phyloP scores from a whole-genome alignment of 345 rosid genomes.

The Microcos paniculata region DNA sequence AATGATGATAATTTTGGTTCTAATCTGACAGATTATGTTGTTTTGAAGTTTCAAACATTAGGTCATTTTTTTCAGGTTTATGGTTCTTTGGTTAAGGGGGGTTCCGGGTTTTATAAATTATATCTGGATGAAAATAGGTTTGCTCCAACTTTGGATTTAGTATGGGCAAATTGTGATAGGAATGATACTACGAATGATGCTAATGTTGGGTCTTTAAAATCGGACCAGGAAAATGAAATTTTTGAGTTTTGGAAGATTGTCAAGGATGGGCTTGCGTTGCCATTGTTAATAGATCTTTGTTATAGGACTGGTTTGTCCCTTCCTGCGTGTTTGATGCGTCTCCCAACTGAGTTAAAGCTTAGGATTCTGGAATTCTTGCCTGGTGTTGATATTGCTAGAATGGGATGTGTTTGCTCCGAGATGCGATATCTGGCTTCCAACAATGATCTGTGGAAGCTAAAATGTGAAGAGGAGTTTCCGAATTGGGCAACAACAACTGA shows the following conservation, averaged over 20 bases:
- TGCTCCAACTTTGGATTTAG: constrained; percentile 36
- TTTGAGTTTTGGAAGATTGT: constrained; percentile 74
- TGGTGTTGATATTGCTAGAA: constrained; percentile 46
- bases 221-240: constrained; percentile 30
- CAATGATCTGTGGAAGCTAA: constrained; percentile 60
- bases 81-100: constrained; percentile 43
- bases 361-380: constrained; percentile 62
- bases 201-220: constrained; percentile 14
- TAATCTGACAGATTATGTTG: constrained; percentile 30
- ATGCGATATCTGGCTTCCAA: constrained; percentile 46
- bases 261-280: constrained; percentile 64
- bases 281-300: constrained; percentile 58
- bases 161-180: constrained; percentile 29
- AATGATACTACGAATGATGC: constrained; percentile 11
- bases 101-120: constrained; percentile 32
- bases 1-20: background rate
- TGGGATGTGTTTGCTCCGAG: constrained; percentile 50
- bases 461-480: constrained; percentile 46
- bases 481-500: background rate
- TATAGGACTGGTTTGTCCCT: constrained; percentile 46
- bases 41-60: constrained; percentile 47
- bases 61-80: constrained; percentile 52
- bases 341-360: constrained; percentile 68
- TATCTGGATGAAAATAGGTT: constrained; percentile 45
- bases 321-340: constrained; percentile 56